A percentile compares a stretch with the other conserved stretches of the same genome.
phyloP scores from a whole-genome alignment of 352 stramenopile species.

The Globisporangium acanthophoron region DNA sequence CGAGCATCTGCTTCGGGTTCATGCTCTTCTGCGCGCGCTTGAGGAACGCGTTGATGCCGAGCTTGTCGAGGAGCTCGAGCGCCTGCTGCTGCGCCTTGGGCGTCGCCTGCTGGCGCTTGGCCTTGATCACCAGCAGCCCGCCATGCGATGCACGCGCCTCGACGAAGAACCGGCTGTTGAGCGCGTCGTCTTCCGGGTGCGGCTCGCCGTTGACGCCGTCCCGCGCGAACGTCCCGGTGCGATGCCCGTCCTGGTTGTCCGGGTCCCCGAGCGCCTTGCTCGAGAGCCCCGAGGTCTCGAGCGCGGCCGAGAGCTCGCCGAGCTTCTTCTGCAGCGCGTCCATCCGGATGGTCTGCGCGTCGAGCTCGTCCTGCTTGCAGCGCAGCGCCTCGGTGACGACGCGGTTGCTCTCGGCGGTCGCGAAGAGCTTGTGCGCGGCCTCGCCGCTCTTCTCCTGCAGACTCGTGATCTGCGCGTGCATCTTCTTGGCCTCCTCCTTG shows the following conservation, averaged over 20 bases:
- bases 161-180: constrained; percentile 84
- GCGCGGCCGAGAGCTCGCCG: constrained; percentile 40
- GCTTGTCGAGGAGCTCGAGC: constrained; percentile 87
- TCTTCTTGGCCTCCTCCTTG: constrained; percentile 93
- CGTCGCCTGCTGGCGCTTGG: constrained; percentile 83
- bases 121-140: constrained; percentile 88
- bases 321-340: constrained; percentile 79
- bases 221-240: constrained; percentile 5
- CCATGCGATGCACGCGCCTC: constrained; percentile 76
- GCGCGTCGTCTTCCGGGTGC: constrained; percentile 56
- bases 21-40: constrained; percentile 91
- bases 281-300: constrained; percentile 46
- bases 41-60: constrained; percentile 90
- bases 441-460: constrained; percentile 88
- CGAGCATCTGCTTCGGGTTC: constrained; percentile 90
- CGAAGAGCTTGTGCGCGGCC: constrained; percentile 84
- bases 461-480: constrained; percentile 88
- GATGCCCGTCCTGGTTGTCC: constrained; percentile 21
- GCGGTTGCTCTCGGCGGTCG: constrained; percentile 90
- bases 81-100: constrained; percentile 42
- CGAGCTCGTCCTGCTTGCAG: constrained; percentile 87
- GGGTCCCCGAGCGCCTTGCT: constrained; percentile 8
- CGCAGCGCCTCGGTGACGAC: constrained; percentile 90
- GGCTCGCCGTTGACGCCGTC: constrained; percentile 18
- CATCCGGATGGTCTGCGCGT: constrained; percentile 77